A percentile compares a stretch with the other conserved stretches of the same genome.
phyloP scores from a whole-genome alignment of 352 stramenopile genomes.

The Aphanomyces invadans region DNA sequence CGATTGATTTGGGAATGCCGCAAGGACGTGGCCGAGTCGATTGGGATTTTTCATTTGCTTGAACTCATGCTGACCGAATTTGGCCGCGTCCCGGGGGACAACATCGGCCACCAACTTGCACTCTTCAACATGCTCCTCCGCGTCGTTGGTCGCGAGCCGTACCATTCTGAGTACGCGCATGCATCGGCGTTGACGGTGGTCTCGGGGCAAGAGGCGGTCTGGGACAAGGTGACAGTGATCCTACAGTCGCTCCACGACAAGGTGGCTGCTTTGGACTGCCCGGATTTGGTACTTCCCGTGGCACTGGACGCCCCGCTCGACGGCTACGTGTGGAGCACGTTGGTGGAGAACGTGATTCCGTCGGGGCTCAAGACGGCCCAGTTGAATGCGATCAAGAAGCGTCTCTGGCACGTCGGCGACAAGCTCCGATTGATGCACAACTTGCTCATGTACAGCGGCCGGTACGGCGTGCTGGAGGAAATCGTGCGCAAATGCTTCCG shows the following conservation, averaged over 20 bases:
- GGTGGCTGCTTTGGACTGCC: constrained; percentile 55
- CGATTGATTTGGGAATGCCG: constrained; percentile 80
- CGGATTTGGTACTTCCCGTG: constrained; percentile 57
- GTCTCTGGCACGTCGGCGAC: constrained; percentile 76
- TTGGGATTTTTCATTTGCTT: constrained; percentile 76
- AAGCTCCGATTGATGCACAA: constrained; percentile 84
- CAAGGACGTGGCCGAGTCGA: constrained; percentile 64
- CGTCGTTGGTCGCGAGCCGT: constrained; percentile 69
- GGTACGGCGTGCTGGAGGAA: constrained; percentile 75
- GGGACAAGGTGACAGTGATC: constrained; percentile 58
- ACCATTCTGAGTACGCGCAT: constrained; percentile 61
- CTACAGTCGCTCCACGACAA: constrained; percentile 65
- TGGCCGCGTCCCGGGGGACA: constrained; percentile 76
- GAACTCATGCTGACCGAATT: constrained; percentile 74
- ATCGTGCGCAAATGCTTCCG: constrained; percentile 88
- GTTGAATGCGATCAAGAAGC: constrained; percentile 84
- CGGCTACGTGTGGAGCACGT: constrained; percentile 79
- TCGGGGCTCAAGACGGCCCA: constrained; percentile 69
- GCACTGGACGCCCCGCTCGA: constrained; percentile 67
- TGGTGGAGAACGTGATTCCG: constrained; percentile 82
- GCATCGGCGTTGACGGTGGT: constrained; percentile 49
- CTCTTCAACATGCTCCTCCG: constrained; percentile 84
- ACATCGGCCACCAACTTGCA: constrained; percentile 69
- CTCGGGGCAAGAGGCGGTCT: constrained; percentile 61
- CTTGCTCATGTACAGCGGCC: constrained; percentile 82